Evolutionary conservation across 305 asterid species (phyloP).

Genomic region (Rubia balearica): DNA sequence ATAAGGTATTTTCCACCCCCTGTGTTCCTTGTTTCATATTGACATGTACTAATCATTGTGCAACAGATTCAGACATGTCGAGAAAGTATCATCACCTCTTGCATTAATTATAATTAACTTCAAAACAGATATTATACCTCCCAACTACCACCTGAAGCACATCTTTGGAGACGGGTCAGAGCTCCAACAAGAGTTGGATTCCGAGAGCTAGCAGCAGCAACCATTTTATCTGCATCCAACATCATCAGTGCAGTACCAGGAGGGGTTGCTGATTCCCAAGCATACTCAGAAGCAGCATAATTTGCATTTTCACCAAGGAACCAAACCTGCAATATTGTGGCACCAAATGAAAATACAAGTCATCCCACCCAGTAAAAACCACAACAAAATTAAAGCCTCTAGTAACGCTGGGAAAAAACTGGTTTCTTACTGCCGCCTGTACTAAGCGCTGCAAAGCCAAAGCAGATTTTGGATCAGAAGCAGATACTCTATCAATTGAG

Average conservation of each 20-base stretch:
- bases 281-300: slow-evolving; percentile 99
- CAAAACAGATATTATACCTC: slow-evolving; percentile 42
- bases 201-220: slow-evolving; percentile 99
- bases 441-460: slow-evolving; percentile 93
- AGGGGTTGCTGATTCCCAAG: slow-evolving; percentile 99
- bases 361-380: not conserved
- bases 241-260: slow-evolving; percentile 99
- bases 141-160: slow-evolving; percentile 96
- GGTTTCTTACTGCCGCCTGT: slow-evolving; percentile 89
- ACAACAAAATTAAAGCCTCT: slow-evolving; percentile 8
- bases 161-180: slow-evolving; percentile 93
- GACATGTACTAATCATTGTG: not conserved
- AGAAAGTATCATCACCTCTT: not conserved
- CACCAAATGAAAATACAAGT: slow-evolving; percentile 5
- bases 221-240: slow-evolving; percentile 99
- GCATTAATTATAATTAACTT: not conserved
- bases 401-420: slow-evolving; percentile 4
- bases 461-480: slow-evolving; percentile 96
- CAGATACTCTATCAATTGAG: slow-evolving; percentile 84
- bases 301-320: slow-evolving; percentile 99
- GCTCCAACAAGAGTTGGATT: slow-evolving; percentile 97
- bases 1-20: not conserved
- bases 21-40: not conserved
- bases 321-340: slow-evolving; percentile 62
- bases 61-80: not conserved